phyloP scores from a whole-genome alignment of 139 green algal genomes.

The Chloropicon primus region DNA sequence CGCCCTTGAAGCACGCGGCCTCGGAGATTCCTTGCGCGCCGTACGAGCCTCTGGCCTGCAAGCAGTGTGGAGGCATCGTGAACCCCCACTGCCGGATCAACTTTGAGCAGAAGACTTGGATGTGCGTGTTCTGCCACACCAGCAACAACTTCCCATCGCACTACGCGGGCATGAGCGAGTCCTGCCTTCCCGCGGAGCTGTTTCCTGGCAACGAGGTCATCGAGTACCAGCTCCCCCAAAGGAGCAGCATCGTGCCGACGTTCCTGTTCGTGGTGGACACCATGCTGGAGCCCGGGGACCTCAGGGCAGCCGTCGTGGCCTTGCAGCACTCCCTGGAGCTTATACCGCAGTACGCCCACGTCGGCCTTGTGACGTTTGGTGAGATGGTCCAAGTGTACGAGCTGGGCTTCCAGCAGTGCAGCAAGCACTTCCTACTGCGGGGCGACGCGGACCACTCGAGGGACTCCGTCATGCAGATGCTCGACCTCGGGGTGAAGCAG shows the following conservation, averaged over 20 bases:
- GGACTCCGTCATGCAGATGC: slow-evolving; percentile 11
- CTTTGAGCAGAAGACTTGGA: slow-evolving; percentile 32
- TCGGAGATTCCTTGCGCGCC: slow-evolving; percentile 17
- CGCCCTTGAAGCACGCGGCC: slow-evolving; percentile 8
- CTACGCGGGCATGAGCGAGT: slow-evolving; percentile 34
- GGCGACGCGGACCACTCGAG: slow-evolving; percentile 13
- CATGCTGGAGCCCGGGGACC: neutral
- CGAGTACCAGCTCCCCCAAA: slow-evolving; percentile 28
- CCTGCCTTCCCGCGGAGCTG: slow-evolving; percentile 44
- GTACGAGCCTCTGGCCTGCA: slow-evolving; percentile 32
- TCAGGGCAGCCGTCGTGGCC: neutral
- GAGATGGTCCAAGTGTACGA: slow-evolving; percentile 32
- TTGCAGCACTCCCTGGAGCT: slow-evolving; percentile 10
- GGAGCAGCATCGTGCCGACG: slow-evolving; percentile 12
- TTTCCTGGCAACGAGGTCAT: slow-evolving; percentile 30
- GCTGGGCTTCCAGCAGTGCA: slow-evolving; percentile 21
- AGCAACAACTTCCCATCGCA: slow-evolving; percentile 24
- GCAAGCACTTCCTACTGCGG: slow-evolving; percentile 24
- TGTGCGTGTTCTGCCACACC: slow-evolving; percentile 37
- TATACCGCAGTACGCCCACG: slow-evolving; percentile 32
- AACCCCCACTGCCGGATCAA: slow-evolving; percentile 45
- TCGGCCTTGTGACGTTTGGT: slow-evolving; percentile 42
- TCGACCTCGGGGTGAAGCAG: slow-evolving; percentile 11
- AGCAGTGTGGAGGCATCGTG: slow-evolving; percentile 29
- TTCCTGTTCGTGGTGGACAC: slow-evolving; percentile 43